Evolutionary conservation across 202 grass and related monocot genomes (phyloP), one percentile per base, ranked within the genome.

Genomic region (Zizania palustris): DNA sequence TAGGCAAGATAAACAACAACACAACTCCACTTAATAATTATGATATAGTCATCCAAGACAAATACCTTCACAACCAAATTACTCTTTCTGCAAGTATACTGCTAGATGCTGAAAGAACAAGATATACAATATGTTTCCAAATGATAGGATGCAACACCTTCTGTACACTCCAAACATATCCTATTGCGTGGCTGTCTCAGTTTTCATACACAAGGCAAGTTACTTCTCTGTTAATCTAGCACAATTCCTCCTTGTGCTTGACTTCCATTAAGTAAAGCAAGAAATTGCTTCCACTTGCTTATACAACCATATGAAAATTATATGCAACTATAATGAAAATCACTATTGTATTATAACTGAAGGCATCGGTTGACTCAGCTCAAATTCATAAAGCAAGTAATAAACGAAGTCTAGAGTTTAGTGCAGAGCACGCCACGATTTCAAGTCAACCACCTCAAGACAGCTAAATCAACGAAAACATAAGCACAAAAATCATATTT

Each of bases 251-350:
- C 28, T 28, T 5, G 38, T 45, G 67, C 45, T 72, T 67, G 35
- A 65, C 49, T 72, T 60, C 21, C 61, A 54, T 20, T 78, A 61
- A 7, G 57, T 14, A 69, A 63, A 83, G 62, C 37, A 79, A 74
- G 7, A 14, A 14, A 74, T 67, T 87, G 45, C n/a, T 83, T 63
- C 56, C 40, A 40, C 58, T 67, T 83, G 36, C 45, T 68, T 16
- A 46, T 72, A 67, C 45, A 74, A 69, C 54, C 12, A 28, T 28
- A 28, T 28, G 28, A 28, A 28, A 28, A 28, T 28, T 28, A 28
- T 28, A 28, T 28, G 28, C 28, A 28, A 28, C 28, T 28, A 28
- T 13, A 67, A 16, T 38, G 36, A 22, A 64, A 79, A n/a, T 6
- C 41, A 18, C 18, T 79, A 40, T 64, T 49, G 5, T 1, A 16